phyloP scores from a whole-genome alignment of 257 asterid genomes.

The Ligustrum vulgare region DNA sequence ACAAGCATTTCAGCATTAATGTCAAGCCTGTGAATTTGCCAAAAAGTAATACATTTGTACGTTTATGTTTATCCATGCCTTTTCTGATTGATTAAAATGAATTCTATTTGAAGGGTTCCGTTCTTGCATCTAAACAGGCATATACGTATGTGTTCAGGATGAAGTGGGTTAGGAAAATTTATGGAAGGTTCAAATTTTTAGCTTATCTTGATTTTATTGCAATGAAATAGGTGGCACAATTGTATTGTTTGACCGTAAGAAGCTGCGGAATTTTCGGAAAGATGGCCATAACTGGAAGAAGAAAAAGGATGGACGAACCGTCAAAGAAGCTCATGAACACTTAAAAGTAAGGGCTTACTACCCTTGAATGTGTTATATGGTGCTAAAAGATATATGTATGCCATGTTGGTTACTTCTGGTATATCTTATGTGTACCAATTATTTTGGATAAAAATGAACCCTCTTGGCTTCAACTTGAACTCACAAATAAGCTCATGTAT shows the following conservation, averaged over 20 bases:
- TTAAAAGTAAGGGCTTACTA: constrained; percentile 39
- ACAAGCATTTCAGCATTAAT: constrained; percentile 61
- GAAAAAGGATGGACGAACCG: constrained; percentile 58
- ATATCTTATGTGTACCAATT: neutral
- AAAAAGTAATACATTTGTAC: constrained; percentile 53
- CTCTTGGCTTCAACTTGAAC: neutral
- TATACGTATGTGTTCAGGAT: neutral
- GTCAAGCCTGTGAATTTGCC: constrained; percentile 95
- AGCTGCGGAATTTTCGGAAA: constrained; percentile 56
- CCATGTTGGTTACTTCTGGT: neutral
- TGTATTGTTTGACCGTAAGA: constrained; percentile 54
- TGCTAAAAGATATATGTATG: neutral
- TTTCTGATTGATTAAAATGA: constrained; percentile 1
- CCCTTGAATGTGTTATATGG: neutral
- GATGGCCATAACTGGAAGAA: constrained; percentile 63
- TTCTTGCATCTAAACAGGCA: neutral
- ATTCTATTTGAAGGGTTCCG: neutral
- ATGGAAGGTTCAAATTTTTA: neutral
- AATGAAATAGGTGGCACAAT: constrained; percentile 43
- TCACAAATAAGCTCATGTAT: neutral
- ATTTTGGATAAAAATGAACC: neutral
- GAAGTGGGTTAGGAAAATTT: neutral
- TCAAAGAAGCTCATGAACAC: constrained; percentile 64
- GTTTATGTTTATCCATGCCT: constrained; percentile 10
- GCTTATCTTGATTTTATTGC: constrained; percentile 15